Evolutionary conservation across 2,329 filamentous ascomycete species (phyloP).

Genomic region (Fusarium sterilihyphosum): DNA sequence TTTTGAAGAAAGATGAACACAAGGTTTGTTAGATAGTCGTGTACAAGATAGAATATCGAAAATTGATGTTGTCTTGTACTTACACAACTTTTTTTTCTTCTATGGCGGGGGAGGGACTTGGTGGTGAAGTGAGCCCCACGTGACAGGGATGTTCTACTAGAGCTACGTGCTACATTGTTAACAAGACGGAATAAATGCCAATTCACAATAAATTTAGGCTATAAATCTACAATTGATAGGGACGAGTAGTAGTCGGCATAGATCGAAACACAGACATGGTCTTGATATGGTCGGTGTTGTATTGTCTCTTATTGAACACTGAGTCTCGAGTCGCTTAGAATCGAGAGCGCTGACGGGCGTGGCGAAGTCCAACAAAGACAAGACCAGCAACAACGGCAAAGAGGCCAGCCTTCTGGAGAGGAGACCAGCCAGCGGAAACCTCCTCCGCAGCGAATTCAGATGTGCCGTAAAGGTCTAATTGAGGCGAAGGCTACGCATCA

Average conservation of each 20-base stretch:
- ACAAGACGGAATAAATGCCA: not conserved
- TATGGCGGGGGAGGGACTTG: slow-evolving; percentile 31
- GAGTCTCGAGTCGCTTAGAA: slow-evolving; percentile 19
- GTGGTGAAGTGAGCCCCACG: slow-evolving; percentile 40
- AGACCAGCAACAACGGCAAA: slow-evolving; percentile 35
- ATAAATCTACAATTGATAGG: not conserved
- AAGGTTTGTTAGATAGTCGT: not conserved
- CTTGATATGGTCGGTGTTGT: slow-evolving; percentile 15
- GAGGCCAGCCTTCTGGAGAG: slow-evolving; percentile 36
- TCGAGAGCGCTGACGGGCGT: slow-evolving; percentile 33
- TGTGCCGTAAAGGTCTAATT: slow-evolving; percentile 44
- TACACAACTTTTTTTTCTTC: slow-evolving; percentile 48
- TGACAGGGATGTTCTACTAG: slow-evolving; percentile 40
- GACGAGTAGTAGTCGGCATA: not conserved
- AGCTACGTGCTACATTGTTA: not conserved
- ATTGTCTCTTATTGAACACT: slow-evolving; percentile 17
- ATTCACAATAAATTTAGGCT: not conserved
- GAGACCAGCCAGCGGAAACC: slow-evolving; percentile 32
- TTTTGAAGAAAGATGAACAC: not conserved
- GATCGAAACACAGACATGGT: not conserved
- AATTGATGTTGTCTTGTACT: slow-evolving; percentile 28
- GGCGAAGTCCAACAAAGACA: slow-evolving; percentile 36
- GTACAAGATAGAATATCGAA: not conserved
- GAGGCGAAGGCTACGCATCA: slow-evolving; percentile 46
- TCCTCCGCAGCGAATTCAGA: slow-evolving; percentile 35